Evolutionary conservation across 1,139 yeast genomes (phyloP).

Genomic region (Hyphopichia wangnamkhiaoensis): DNA sequence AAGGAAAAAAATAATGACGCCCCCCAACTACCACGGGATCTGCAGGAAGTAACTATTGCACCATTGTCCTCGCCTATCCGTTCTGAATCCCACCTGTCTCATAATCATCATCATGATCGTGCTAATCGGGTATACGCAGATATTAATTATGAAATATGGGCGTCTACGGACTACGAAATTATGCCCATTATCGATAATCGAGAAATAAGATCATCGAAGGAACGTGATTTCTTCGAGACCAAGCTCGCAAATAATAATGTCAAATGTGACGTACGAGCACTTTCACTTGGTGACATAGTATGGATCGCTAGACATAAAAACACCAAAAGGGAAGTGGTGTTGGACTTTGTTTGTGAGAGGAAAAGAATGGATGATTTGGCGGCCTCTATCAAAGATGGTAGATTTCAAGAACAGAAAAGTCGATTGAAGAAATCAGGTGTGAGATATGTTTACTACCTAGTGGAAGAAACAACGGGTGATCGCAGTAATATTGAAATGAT

Average conservation of each 20-base stretch:
- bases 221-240: slow-evolving; percentile 63
- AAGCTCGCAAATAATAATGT: slow-evolving; percentile 55
- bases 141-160: slow-evolving; percentile 40
- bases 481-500: slow-evolving; percentile 42
- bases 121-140: slow-evolving; percentile 21
- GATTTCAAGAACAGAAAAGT: slow-evolving; percentile 82
- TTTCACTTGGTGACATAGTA: slow-evolving; percentile 82
- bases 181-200: slow-evolving; percentile 75
- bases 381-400: slow-evolving; percentile 79
- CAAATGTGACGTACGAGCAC: slow-evolving; percentile 52
- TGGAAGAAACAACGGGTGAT: slow-evolving; percentile 70
- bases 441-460: slow-evolving; percentile 67
- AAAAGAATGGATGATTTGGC: slow-evolving; percentile 87
- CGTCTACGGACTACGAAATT: slow-evolving; percentile 50
- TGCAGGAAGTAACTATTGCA: no score
- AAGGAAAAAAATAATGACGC: no score
- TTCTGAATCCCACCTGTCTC: background rate
- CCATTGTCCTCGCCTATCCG: background rate
- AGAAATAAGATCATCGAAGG: slow-evolving; percentile 65
- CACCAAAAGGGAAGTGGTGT: slow-evolving; percentile 63
- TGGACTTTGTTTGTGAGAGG: slow-evolving; percentile 83
- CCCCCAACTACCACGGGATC: no score
- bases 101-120: slow-evolving; percentile 21
- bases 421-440: slow-evolving; percentile 72
- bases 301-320: slow-evolving; percentile 79